Evolutionary conservation across 2,329 filamentous ascomycete species (phyloP), one percentile per base, ranked within the genome.

Genomic region (Claviceps paspali): DNA sequence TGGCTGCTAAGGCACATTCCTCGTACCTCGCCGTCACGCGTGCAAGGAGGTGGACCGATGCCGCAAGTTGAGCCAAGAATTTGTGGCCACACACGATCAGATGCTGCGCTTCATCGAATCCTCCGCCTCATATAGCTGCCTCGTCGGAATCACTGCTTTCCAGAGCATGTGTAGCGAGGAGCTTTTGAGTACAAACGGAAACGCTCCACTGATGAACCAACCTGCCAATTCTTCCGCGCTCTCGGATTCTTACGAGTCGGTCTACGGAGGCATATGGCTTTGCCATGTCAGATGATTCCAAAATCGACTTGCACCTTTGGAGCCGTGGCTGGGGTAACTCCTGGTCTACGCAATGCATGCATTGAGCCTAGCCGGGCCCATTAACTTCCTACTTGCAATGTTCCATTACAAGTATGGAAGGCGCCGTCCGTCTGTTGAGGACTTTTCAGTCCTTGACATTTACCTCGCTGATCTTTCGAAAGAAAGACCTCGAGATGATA

Each of bases 281-380:
- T 32, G 22, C 33, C 22, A 33, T 15, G 10, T 29, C 19, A 30
- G 36, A 36, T 42, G 42, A 49, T 43, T 43, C 45, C 40, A 38
- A 44, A 41, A 29, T 41, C 47, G 35, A 41, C 47, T 48, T 48
- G 56, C 58, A 5, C 59, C 59, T 55, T 33, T 56, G 52, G 49
- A 51, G 51, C 62, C 63, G 52, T 56, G 56, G 56, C 30, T 33
- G 33, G 40, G 30, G 31, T 34, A 32, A 34, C 26, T 21, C 30
- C 27, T 22, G 18, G 29, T 17, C 22, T 63, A 61, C 60, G 66
- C 64, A 63, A 62, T 61, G 57, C 51, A 42, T 38, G 46, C 52
- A 57, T 61, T 66, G 62, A 58, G 59, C 63, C 61, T 55, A 67
- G 61, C 63, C 69, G 68, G 67, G 62, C 68, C 68, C 68, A 73